Evolutionary conservation across 169 alveolate species (phyloP).

Genomic region (Plasmodium yoelii): DNA sequence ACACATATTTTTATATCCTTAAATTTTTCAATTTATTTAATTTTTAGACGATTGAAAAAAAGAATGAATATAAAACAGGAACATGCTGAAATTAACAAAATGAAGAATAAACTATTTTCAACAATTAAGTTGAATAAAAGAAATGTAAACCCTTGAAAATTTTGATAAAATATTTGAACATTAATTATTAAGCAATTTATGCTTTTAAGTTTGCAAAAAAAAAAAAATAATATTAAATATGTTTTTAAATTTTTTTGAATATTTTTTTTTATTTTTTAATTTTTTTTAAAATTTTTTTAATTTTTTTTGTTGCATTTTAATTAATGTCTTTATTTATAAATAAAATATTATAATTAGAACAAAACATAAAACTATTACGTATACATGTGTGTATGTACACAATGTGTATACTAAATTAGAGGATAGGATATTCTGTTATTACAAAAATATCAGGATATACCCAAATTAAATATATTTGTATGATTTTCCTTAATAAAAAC

Average conservation of each 20-base stretch:
- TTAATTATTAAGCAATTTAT: too few species aligned
- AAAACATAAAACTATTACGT: neutral
- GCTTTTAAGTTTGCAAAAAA: neutral
- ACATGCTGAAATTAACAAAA: constrained; percentile 40
- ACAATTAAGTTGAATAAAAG: constrained; percentile 41
- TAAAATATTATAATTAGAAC: too few species aligned
- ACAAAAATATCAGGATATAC: too few species aligned
- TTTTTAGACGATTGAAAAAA: constrained; percentile 58
- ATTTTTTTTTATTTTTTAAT: too few species aligned
- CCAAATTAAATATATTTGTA: too few species aligned
- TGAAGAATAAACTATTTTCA: constrained; percentile 25
- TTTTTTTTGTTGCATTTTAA: too few species aligned
- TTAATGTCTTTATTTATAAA: too few species aligned
- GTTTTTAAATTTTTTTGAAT: neutral
- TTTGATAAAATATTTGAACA: too few species aligned
- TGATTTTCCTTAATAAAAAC: too few species aligned
- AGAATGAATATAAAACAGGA: constrained; percentile 59
- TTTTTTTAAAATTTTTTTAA: too few species aligned
- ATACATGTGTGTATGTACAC: neutral
- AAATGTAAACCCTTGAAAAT: constrained; percentile 4
- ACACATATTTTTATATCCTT: neutral
- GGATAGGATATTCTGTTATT: too few species aligned
- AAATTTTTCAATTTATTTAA: neutral
- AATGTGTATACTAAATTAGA: too few species aligned
- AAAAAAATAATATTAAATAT: neutral